These are phyloP conservation scores for Saccharomycopsis sp. DNA, from an alignment of 805 yeast genomes.

Conservation along the genomic window DNA sequence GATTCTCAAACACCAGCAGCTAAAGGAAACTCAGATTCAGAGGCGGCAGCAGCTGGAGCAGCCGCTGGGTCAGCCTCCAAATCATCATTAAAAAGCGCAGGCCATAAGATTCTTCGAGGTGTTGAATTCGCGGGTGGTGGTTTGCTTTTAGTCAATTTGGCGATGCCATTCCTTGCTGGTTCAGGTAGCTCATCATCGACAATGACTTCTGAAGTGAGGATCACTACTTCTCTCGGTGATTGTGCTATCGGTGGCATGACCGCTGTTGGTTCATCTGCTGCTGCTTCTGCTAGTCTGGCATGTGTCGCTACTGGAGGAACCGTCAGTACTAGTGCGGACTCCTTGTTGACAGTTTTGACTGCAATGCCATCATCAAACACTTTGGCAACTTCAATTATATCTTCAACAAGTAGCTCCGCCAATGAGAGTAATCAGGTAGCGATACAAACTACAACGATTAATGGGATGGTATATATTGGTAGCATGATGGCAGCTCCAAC, in stretches of 20 bases:
- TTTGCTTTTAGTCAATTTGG: constrained; percentile 5
- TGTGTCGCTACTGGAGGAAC: constrained; percentile 14
- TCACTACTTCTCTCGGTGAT: constrained; percentile 12
- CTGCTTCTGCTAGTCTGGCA: constrained; percentile 5
- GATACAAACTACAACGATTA: no score
- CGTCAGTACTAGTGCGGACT: constrained; percentile 1
- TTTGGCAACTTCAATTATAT: no score
- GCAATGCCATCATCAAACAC: no score
- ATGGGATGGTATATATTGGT: no score
- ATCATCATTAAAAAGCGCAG: neutral
- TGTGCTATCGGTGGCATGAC: constrained; percentile 13
- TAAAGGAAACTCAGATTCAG: constrained; percentile 23
- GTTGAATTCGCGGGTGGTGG: constrained; percentile 8
- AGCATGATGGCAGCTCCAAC: no score
- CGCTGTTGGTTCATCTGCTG: neutral
- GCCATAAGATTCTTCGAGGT: neutral
- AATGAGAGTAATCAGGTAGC: no score
- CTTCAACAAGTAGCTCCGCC: no score
- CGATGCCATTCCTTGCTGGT: neutral
- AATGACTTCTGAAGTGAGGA: neutral
- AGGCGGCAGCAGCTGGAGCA: neutral
- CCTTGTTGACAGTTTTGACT: neutral
- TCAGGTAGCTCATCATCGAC: constrained; percentile 1
- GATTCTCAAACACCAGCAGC: neutral
- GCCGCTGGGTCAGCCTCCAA: neutral